Percentiles rank a stretch among this genome's conserved stretches.
Evolutionary conservation across 176 grass and related monocot genomes (phyloP).

Genomic region (maize (Zea mays)): Zm-B73-REFERENCE-NAM-5.0 NC_050100.1:160346501-160347000

Average conservation of each 20-base stretch:
- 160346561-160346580: slow-evolving; percentile 56
- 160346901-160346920: slow-evolving; percentile 56
- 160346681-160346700: slow-evolving; percentile 81
- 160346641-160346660: slow-evolving; percentile 78
- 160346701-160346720: slow-evolving; percentile 52
- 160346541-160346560: slow-evolving; percentile 60
- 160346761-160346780: background rate
- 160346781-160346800: background rate
- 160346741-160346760: slow-evolving; percentile 1
- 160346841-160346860: slow-evolving; percentile 53
- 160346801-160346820: slow-evolving; percentile 52
- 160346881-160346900: slow-evolving; percentile 80
- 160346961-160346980: slow-evolving; percentile 9
- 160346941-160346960: background rate
- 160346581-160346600: slow-evolving; percentile 62
- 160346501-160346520: slow-evolving; percentile 58
- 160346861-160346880: slow-evolving; percentile 58
- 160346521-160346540: slow-evolving; percentile 74
- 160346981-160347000: slow-evolving; percentile 4
- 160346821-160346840: slow-evolving; percentile 67
- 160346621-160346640: slow-evolving; percentile 38
- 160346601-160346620: slow-evolving; percentile 28
- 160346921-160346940: slow-evolving; percentile 22
- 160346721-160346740: slow-evolving; percentile 11
- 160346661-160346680: slow-evolving; percentile 77